Evolutionary conservation across 1,139 yeast genomes (phyloP), one percentile per base, ranked within the genome.

Genomic region (Maudiozyma humilis): DNA sequence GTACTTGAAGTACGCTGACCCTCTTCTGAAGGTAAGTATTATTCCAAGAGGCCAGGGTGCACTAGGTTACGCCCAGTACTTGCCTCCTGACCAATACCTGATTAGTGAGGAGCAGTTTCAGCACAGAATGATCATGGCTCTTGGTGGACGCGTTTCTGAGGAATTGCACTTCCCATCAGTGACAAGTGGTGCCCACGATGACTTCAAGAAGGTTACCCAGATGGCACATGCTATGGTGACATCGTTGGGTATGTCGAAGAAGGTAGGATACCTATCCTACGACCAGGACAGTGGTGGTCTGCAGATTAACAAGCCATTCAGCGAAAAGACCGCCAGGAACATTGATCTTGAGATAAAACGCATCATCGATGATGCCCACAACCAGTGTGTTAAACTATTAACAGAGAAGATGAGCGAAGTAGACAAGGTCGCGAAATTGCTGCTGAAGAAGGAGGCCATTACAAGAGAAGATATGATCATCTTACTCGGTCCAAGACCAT

Each of bases 1-100:
- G 98, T 88, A 69, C 62, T 73, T 91, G 58, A 77, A 80, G 66
- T 75, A 75, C 65, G 96, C 97, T 2, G 95, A 88, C 60, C 98
- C 98, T 8, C 70, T 91, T 50, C 75, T 91, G 53, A 91, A 91
- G 67, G 98, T 91, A 15, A 86, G 96, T 5, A 91, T 91, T 57
- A 87, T 91, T 51, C 98, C 98, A 43, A 79, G 97, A 61, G 97
- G 97, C 8, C 88, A 82, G 67, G 96, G 95, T 44, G 95, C 97
- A 1, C 72, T 91, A 45, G 98, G 98, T n/a, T 91, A 91, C 64
- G 98, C 98, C 1, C 96, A 91, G 64, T 91, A 91, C 62, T 72
- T 93, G 51, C 98, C 98, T 13, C 88, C 95, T 6, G 98, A 91
- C 62, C 86, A 84, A 60, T 87, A 88, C 57, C 72, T 91, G 56